Evolutionary conservation across 2,329 filamentous ascomycete genomes (phyloP), one percentile per base, ranked within the genome.

Genomic region (Zelopaecilomyces penicillatus): DNA sequence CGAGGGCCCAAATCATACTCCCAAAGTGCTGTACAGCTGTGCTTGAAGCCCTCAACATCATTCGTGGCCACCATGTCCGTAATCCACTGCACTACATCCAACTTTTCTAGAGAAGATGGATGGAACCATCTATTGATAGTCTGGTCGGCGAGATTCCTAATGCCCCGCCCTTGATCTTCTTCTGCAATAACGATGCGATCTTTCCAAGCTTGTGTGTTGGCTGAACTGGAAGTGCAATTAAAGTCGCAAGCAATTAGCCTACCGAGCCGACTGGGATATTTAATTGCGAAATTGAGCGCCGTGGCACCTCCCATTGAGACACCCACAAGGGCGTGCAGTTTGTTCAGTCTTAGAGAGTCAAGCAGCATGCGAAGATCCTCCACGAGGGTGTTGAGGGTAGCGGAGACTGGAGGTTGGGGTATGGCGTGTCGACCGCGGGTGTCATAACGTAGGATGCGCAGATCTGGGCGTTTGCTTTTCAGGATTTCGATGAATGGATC

Each of bases 91-190:
- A 76, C 73, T 0, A 62, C 54, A 0, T 61, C 74, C 52, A 60
- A 61, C 64, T 67, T 80, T 10, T 53, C 52, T 58, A 71, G 63
- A 10, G 62, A 74, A 7, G 56, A 61, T 28, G 68, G 79, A 57
- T 88, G 87, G 55, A 94, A 90, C 88, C 88, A 95, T 12, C 88
- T 73, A 44, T 75, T 70, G 0, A 87, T 83, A 0, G 88, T 95
- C 43, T 77, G 65, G 34, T 75, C 75, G 0, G 88, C 87, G 5
- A 95, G 71, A 42, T 76, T 68, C 28, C 74, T 69, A 32, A 89
- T 83, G 4, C 87, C 76, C 1, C 68, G 59, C 27, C 76, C 75
- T 2, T 71, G 70, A 7, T 74, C 69, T 5, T 61, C 62, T 55
- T 86, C 80, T 0, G 84, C 80, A 3, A 90, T 62, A 0, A 68